These are phyloP conservation scores for grape (Vitis vinifera) DNA, from an alignment of 164 flowering plant genomes.

Conservation along the genomic window ASM3070453v1 NC_081813.1:3696001-3696500, in stretches of 20 bases:
- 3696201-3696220: constrained; percentile 44
- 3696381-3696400: constrained; percentile 85
- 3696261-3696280: constrained; percentile 49
- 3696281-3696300: constrained; percentile 17
- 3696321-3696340: constrained; percentile 81
- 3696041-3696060: constrained; percentile 83
- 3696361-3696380: constrained; percentile 85
- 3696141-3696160: constrained; percentile 6
- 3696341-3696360: constrained; percentile 94
- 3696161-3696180: constrained; percentile 4
- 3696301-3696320: constrained; percentile 28
- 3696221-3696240: constrained; percentile 84
- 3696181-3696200: constrained; percentile 16
- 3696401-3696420: constrained; percentile 97
- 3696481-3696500: background rate
- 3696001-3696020: constrained; percentile 87
- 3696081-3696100: constrained; percentile 9
- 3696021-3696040: constrained; percentile 93
- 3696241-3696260: constrained; percentile 78
- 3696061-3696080: constrained; percentile 30
- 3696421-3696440: constrained; percentile 21
- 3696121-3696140: constrained; percentile 9
- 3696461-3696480: background rate
- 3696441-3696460: background rate
- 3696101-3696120: constrained; percentile 6